Evolutionary conservation across 1,139 yeast species (phyloP), one percentile per base, ranked within the genome.

Genomic region (Sugiyamaella novakii): DNA sequence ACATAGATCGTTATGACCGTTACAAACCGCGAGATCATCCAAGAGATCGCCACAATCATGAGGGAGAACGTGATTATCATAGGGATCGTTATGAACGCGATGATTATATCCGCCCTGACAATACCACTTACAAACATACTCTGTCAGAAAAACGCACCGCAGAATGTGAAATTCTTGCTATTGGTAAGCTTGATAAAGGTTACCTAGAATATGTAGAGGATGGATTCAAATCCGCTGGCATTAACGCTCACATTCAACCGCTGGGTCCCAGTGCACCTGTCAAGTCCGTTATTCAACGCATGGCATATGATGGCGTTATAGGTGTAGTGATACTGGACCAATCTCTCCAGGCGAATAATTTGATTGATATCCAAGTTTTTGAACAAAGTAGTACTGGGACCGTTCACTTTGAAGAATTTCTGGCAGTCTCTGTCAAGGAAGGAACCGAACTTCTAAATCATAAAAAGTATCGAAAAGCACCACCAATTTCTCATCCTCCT

Each of bases 401-500:
- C 1, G 80, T 89, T 27, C 81, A 83, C 57, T 89, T 85, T 64
- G 95, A 87, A 60, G 96, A 89, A 62, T 89, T 88, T 62, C 77
- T 85, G 3, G 78, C 79, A 49, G 75, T 87, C 17, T 82, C 83
- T 5, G 72, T 81, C 3, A 79, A 79, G 35, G 83, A 79, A 29
- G 92, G 91, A 0, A 76, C 83, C 7, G 81, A 82, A 53, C 63
- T 75, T 54, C 52, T 69, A 43, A 55, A 60, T 53, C 59, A 69
- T 51, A 38, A 38, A 27, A n/a, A 34, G 8, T 5, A 12, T 10
- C 36, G 21, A 14, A 6, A 8, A n/a, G 19, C 19, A 18, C 25
- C 29, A n/a, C 18, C 34, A 18, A 14, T 12, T n/a, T 5, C 8
- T 11, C 35, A 27, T 12, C 15, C 33, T 5, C 35, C 43, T 27